Base-by-base conservation (phyloP, 2,329 filamentous ascomycete genomes). In the Hypomyces perniciosus region DNA sequence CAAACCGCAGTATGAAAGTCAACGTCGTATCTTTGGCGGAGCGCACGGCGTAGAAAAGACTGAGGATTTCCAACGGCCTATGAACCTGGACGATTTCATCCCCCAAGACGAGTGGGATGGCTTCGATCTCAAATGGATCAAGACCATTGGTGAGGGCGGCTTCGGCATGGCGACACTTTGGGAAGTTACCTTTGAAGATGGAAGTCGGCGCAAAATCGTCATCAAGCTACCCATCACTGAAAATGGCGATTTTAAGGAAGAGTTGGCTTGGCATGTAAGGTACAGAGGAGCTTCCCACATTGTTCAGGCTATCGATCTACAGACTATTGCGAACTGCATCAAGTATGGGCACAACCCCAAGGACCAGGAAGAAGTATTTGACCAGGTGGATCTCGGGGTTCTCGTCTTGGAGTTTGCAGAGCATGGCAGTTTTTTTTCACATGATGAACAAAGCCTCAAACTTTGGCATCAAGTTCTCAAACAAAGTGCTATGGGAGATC, bases 391-490 rank as follows among this genome's bases (percentile, higher is more conserved):
- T 8, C 30, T 48, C n/a, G 26, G 53, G 4, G 55, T 58, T 13
- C 44, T 65, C 31, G 52, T 65, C 2, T 45, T 66, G 35, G 65
- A 68, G 44, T 61, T 57, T 48, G 54, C 58, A 29, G 51, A 59
- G 8, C 53, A 54, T 9, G 61, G 64, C 6, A 61, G 60, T 35
- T 34, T 66, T 20, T 20, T 46, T 33, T 9, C 42, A 43, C 1
- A 46, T 64, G 20, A 35, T 66, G 43, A 20, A 30, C 13, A 54
- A 50, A 27, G 48, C 52, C 7, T 53, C 57, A 5, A 10, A 26
- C 12, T 45, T 37, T 29, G 8, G 20, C 6, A 42, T 44, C 6
- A 12, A 12, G 2, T 58, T 62, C 42, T 43, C 61, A 2, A 48
- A 56, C 27, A 58, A 50, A 38, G 54, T 57, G 7, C 51, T 66